A percentile compares a stretch with the other conserved stretches of the same genome.
Conservation (phyloP, 306 rosid genomes). For the Canavalia gladiata region DNA sequence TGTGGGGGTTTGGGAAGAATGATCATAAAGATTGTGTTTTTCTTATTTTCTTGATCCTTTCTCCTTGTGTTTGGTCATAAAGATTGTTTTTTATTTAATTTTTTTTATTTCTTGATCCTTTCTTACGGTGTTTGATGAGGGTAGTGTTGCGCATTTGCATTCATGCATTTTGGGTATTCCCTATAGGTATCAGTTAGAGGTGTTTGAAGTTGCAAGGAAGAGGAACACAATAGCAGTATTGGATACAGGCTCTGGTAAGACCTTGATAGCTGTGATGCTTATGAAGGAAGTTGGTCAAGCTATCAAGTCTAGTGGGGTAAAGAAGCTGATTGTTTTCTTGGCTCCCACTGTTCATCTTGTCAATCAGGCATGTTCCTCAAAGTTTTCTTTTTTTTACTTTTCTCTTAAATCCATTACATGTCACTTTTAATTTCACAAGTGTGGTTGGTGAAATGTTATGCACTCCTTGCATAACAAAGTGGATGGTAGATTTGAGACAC, state of each 20-base stretch:
- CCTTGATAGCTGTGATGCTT: conserved; percentile 86
- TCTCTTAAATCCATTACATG: background rate
- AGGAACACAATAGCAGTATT: conserved; percentile 84
- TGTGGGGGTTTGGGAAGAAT: conserved; percentile 44
- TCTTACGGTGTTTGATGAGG: background rate
- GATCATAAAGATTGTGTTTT: conserved; percentile 29
- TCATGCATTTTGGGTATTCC: conserved; percentile 18
- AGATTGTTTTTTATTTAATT: background rate
- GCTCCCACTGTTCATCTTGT: conserved; percentile 96
- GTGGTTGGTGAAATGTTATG: background rate
- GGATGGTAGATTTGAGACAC: conserved; percentile 23
- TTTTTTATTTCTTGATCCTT: background rate
- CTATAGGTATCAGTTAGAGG: conserved; percentile 72
- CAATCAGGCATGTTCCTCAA: conserved; percentile 64
- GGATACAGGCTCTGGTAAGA: conserved; percentile 88
- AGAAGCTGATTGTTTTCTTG: conserved; percentile 69
- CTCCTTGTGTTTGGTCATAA: background rate
- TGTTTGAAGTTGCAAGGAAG: conserved; percentile 69
- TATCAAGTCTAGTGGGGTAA: conserved; percentile 54
- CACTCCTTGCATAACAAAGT: conserved; percentile 21
- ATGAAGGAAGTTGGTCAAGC: conserved; percentile 61
- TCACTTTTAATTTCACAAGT: conserved; percentile 11
- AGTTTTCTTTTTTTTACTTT: background rate
- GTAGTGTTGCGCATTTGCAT: conserved; percentile 3
- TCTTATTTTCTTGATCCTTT: background rate